Evolutionary conservation across 2,329 filamentous ascomycete genomes (phyloP).

Genomic region (Epichloe amarillans): DNA sequence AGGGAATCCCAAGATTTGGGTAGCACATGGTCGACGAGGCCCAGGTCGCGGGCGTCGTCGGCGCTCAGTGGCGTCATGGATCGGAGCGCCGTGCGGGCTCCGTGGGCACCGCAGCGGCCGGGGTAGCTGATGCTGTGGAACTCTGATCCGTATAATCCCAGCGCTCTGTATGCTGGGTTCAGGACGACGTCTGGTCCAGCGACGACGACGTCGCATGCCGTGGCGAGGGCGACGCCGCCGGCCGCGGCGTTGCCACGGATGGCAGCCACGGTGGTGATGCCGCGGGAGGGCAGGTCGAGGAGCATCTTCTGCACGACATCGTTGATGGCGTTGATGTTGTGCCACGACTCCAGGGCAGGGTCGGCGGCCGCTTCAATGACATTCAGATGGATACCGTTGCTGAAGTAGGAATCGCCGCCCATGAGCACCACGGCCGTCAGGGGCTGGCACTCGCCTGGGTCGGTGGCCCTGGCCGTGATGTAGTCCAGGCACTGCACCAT

Average conservation of each 20-base stretch:
- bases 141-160: slow-evolving; percentile 25
- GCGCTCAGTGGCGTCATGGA: slow-evolving; percentile 26
- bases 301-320: slow-evolving; percentile 26
- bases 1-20: slow-evolving; percentile 19
- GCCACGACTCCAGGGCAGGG: slow-evolving; percentile 26
- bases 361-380: slow-evolving; percentile 26
- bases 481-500: slow-evolving; percentile 23
- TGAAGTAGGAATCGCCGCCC: slow-evolving; percentile 24
- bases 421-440: slow-evolving; percentile 27
- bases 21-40: slow-evolving; percentile 26
- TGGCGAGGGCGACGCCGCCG: slow-evolving; percentile 28
- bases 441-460: slow-evolving; percentile 8
- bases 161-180: slow-evolving; percentile 28
- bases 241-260: slow-evolving; percentile 28
- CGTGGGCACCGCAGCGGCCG: slow-evolving; percentile 21
- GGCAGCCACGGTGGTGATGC: slow-evolving; percentile 24
- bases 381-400: slow-evolving; percentile 30
- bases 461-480: slow-evolving; percentile 14
- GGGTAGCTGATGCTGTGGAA: slow-evolving; percentile 27
- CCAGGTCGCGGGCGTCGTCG: slow-evolving; percentile 22
- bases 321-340: slow-evolving; percentile 30
- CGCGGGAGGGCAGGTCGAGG: slow-evolving; percentile 21
- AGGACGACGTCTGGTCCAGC: slow-evolving; percentile 24
- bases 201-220: slow-evolving; percentile 23
- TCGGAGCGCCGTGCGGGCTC: slow-evolving; percentile 18